phyloP scores from a whole-genome alignment of 768 basidiomycete genomes.

The Termitomyces sp. region DNA sequence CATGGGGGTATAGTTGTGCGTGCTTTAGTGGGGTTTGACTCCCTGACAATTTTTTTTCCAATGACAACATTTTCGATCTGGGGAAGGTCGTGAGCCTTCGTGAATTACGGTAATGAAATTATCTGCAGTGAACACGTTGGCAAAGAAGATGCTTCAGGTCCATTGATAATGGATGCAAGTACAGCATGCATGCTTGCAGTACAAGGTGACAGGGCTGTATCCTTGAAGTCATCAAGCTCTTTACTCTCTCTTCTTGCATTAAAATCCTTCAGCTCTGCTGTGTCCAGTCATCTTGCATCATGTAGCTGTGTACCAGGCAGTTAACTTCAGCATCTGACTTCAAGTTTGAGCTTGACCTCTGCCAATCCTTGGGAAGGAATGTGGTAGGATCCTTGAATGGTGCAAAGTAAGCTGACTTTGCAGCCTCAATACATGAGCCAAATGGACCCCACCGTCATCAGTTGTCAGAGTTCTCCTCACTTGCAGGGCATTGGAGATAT shows the following conservation, averaged over 20 bases:
- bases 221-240: conserved; percentile 11
- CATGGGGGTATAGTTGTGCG: too few species aligned
- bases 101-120: too few species aligned
- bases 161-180: conserved; percentile 15
- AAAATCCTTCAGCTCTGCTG: conserved; percentile 16
- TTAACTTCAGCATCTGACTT: conserved; percentile 20
- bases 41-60: too few species aligned
- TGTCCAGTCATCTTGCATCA: conserved; percentile 22
- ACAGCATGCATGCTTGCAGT: conserved; percentile 16
- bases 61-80: too few species aligned
- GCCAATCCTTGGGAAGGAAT: conserved; percentile 20
- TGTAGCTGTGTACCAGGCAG: conserved; percentile 14
- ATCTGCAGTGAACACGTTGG: not conserved
- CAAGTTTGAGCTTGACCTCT: conserved; percentile 8
- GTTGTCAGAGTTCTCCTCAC: too few species aligned
- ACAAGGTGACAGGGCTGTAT: not conserved
- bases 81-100: too few species aligned
- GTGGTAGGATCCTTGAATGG: conserved; percentile 19
- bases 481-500: not conserved
- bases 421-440: not conserved
- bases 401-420: not conserved
- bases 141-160: conserved; percentile 3
- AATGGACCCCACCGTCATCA: too few species aligned
- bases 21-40: too few species aligned
- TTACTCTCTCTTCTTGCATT: conserved; percentile 9